phyloP scores from a whole-genome alignment of 1,139 yeast species.

The Geotrichum carabidarum region DNA sequence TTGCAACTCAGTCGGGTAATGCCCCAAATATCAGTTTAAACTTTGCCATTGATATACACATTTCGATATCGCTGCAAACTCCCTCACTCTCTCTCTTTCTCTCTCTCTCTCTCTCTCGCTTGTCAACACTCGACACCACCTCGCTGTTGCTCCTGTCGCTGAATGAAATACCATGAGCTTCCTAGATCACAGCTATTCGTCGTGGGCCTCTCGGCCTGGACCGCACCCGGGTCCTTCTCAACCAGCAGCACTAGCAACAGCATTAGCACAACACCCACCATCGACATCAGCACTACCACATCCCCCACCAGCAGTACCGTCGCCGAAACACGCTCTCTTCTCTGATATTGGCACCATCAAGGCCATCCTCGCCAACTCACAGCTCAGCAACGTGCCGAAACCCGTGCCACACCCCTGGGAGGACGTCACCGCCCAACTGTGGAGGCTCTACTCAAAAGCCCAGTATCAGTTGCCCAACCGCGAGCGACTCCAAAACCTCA shows the following conservation, averaged over 20 bases:
- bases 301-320: neutral
- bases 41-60: too few species aligned
- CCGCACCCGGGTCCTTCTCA: neutral
- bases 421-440: constrained; percentile 43
- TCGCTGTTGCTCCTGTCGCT: neutral
- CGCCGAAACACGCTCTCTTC: constrained; percentile 9
- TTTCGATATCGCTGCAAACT: neutral
- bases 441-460: constrained; percentile 79
- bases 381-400: constrained; percentile 52
- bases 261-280: too few species aligned
- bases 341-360: constrained; percentile 10
- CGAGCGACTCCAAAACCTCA: constrained; percentile 70
- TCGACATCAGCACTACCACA: neutral
- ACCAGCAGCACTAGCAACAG: neutral
- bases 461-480: constrained; percentile 72
- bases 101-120: neutral
- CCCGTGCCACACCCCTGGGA: constrained; percentile 32
- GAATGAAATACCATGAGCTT: constrained; percentile 7
- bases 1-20: too few species aligned
- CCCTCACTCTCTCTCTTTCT: neutral
- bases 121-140: neutral
- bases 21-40: too few species aligned
- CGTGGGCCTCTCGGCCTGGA: constrained; percentile 5
- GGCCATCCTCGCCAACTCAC: constrained; percentile 32
- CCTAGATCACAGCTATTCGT: neutral